Conservation (phyloP, 2,329 filamentous ascomycete genomes). For the Fusarium bactridioides region DNA sequence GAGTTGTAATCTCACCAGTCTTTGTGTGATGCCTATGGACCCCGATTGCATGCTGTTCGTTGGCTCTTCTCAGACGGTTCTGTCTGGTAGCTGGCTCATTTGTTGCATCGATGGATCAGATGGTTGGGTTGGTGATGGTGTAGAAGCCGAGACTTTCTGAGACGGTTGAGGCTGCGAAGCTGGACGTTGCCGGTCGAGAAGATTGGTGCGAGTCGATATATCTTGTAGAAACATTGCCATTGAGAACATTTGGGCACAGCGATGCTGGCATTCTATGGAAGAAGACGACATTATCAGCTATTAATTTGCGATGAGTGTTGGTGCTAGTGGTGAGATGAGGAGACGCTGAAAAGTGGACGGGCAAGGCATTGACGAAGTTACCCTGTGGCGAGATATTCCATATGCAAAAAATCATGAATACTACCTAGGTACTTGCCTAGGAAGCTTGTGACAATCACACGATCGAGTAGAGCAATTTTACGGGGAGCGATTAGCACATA, state of each 20-base stretch:
- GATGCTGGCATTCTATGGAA: conserved; percentile 40
- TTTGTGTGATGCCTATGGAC: not conserved
- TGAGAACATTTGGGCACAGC: conserved; percentile 48
- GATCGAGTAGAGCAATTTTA: not conserved
- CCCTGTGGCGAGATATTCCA: conserved; percentile 10
- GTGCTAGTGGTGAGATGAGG: conserved; percentile 23
- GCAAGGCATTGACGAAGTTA: not conserved
- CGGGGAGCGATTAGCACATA: not conserved
- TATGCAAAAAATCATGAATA: conserved; percentile 46
- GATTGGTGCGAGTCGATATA: conserved; percentile 42
- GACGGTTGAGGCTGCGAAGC: not conserved
- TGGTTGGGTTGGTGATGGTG: conserved; percentile 11
- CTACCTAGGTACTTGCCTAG: not conserved
- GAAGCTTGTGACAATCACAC: not conserved
- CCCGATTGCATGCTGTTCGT: not conserved
- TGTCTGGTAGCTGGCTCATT: conserved; percentile 17
- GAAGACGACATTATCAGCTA: conserved; percentile 28
- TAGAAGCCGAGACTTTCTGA: not conserved
- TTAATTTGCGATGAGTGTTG: not conserved
- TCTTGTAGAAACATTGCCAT: conserved; percentile 49
- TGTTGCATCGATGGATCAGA: conserved; percentile 16
- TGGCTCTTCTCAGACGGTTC: conserved; percentile 1
- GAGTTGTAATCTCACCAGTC: not conserved
- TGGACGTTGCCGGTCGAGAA: conserved; percentile 24
- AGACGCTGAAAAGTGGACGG: conserved; percentile 16